These are phyloP conservation scores for Senecio squalidus DNA, from an alignment of 140 eudicot genomes.

Conservation along the genomic window DNA sequence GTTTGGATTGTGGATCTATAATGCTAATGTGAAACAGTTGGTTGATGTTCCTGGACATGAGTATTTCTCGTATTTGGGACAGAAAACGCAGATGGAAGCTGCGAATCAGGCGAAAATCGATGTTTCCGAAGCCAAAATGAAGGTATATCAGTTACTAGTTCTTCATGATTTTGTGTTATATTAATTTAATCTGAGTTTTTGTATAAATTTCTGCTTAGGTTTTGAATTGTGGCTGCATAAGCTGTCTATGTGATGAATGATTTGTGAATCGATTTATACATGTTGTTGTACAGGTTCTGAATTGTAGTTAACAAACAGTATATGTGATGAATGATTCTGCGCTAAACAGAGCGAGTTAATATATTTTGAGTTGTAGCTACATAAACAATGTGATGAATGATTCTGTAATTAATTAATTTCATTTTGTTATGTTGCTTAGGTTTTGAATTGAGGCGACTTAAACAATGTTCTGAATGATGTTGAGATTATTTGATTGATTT, in stretches of 20 bases:
- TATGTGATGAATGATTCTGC: background rate
- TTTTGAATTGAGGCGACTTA: too few relatives aligned
- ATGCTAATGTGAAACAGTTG: constrained; percentile 63
- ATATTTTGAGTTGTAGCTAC: too few relatives aligned
- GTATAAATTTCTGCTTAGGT: background rate
- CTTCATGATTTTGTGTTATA: background rate
- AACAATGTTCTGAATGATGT: too few relatives aligned
- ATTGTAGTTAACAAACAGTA: background rate
- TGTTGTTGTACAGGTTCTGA: background rate
- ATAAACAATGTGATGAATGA: too few relatives aligned
- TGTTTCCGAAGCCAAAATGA: constrained; percentile 66
- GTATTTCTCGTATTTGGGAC: constrained; percentile 60
- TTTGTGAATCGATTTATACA: too few relatives aligned
- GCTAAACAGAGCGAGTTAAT: background rate
- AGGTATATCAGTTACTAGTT: background rate
- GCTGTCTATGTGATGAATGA: background rate
- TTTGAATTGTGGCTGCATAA: background rate
- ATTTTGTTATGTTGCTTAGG: too few relatives aligned
- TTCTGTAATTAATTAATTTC: background rate
- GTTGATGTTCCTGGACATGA: constrained; percentile 63
- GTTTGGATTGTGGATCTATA: constrained; percentile 60
- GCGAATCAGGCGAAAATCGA: constrained; percentile 67
- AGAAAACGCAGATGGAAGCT: constrained; percentile 72
- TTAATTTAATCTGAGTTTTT: background rate
- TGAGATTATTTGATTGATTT: too few relatives aligned